A percentile compares a stretch with the other conserved stretches of the same genome.
Evolutionary conservation across 192 early-diverging fungal genomes (phyloP).

Genomic region (Coemansia reversa): DNA sequence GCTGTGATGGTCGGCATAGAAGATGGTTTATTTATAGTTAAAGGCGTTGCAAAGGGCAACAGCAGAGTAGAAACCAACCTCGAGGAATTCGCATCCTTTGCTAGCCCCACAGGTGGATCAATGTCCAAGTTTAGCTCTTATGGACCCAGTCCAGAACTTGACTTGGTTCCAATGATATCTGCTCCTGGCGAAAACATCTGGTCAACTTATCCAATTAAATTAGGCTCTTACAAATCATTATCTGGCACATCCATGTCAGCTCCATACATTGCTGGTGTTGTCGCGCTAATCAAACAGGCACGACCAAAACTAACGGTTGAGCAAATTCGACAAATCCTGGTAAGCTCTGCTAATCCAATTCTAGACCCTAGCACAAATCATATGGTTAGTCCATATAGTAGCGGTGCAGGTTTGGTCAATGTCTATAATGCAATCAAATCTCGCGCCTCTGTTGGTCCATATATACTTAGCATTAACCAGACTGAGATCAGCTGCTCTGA

Average conservation of each 20-base stretch:
- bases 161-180: slow-evolving; percentile 59
- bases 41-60: slow-evolving; percentile 4
- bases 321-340: slow-evolving; percentile 11
- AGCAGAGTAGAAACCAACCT: slow-evolving; percentile 20
- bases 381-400: slow-evolving; percentile 43
- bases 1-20: slow-evolving; percentile 38
- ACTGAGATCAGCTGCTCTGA: slow-evolving; percentile 10
- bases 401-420: slow-evolving; percentile 76
- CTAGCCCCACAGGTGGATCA: slow-evolving; percentile 1
- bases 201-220: slow-evolving; percentile 58
- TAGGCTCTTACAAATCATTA: slow-evolving; percentile 44
- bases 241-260: slow-evolving; percentile 83
- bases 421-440: slow-evolving; percentile 59
- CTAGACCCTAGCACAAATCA: background rate
- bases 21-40: slow-evolving; percentile 46
- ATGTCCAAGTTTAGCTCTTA: slow-evolving; percentile 61
- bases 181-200: slow-evolving; percentile 70
- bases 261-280: slow-evolving; percentile 67
- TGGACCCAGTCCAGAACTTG: slow-evolving; percentile 63
- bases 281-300: slow-evolving; percentile 62
- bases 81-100: slow-evolving; percentile 20
- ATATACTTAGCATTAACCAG: slow-evolving; percentile 55
- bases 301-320: slow-evolving; percentile 19
- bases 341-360: slow-evolving; percentile 13
- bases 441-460: slow-evolving; percentile 56